These are phyloP conservation scores for Solanum clarkiae DNA, from an alignment of 257 asterid species.

Conservation along the genomic window DNA sequence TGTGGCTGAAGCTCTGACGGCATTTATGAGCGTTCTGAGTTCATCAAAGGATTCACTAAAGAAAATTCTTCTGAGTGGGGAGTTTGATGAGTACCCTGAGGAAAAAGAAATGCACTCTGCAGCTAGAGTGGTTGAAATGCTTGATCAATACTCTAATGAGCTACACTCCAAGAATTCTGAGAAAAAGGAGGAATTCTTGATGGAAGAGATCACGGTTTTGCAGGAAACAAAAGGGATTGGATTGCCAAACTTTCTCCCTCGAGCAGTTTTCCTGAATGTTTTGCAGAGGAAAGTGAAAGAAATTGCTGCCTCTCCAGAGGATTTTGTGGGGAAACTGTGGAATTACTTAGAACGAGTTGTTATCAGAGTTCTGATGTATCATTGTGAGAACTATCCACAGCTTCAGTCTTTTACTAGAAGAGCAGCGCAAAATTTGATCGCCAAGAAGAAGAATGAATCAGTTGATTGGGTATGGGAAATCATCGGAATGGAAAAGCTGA, in stretches of 20 bases:
- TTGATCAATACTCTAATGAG: background rate
- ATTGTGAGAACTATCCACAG: background rate
- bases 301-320: background rate
- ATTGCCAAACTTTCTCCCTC: background rate
- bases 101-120: background rate
- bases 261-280: background rate
- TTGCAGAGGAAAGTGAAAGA: background rate
- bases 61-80: background rate
- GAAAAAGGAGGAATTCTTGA: background rate
- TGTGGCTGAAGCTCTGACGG: background rate
- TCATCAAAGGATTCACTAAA: background rate
- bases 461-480: background rate
- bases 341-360: background rate
- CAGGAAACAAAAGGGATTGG: background rate
- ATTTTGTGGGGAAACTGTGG: background rate
- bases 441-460: background rate
- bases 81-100: conserved; percentile 7
- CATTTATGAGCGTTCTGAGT: background rate
- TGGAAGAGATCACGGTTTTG: background rate
- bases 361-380: background rate
- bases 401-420: background rate
- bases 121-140: conserved; percentile 1
- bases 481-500: background rate
- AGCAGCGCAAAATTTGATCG: background rate
- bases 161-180: background rate